These are phyloP conservation scores for Cyberlindnera euphorbiae DNA, from an alignment of 805 yeast genomes.

Conservation along the genomic window DNA sequence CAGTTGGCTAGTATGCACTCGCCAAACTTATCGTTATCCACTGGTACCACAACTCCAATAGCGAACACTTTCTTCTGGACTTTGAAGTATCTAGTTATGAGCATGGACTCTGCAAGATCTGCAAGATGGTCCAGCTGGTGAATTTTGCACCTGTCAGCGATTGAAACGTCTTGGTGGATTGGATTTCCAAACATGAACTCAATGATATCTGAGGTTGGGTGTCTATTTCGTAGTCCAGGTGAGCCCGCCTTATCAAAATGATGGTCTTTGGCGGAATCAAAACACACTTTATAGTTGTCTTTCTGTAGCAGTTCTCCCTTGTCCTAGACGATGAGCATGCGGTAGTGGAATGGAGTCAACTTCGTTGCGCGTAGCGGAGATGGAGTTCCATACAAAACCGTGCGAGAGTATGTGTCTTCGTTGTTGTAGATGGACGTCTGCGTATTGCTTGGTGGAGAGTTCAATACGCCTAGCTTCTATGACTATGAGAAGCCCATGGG, in stretches of 20 bases:
- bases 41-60: constrained; percentile 29
- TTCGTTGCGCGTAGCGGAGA: constrained; percentile 6
- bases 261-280: constrained; percentile 28
- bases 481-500: too few species aligned
- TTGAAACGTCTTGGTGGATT: constrained; percentile 27
- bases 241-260: constrained; percentile 17
- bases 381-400: constrained; percentile 24
- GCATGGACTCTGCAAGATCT: constrained; percentile 26
- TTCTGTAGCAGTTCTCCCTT: constrained; percentile 33
- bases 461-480: too few species aligned
- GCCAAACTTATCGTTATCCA: constrained; percentile 22
- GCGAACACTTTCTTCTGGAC: constrained; percentile 26
- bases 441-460: too few species aligned
- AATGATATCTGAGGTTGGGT: constrained; percentile 22
- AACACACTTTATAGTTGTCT: constrained; percentile 29
- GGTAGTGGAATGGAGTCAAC: constrained; percentile 22
- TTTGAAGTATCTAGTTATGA: constrained; percentile 32
- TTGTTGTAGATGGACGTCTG: constrained; percentile 5
- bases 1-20: constrained; percentile 30
- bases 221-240: constrained; percentile 10
- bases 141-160: constrained; percentile 22
- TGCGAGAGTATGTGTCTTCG: constrained; percentile 25
- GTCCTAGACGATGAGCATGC: constrained; percentile 34
- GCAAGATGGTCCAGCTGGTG: constrained; percentile 26
- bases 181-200: constrained; percentile 39